A percentile compares a stretch with the other conserved stretches of the same genome.
phyloP scores from a whole-genome alignment of 371 early-diverging fungal species.

The Rhizopus stolonifer region DNA sequence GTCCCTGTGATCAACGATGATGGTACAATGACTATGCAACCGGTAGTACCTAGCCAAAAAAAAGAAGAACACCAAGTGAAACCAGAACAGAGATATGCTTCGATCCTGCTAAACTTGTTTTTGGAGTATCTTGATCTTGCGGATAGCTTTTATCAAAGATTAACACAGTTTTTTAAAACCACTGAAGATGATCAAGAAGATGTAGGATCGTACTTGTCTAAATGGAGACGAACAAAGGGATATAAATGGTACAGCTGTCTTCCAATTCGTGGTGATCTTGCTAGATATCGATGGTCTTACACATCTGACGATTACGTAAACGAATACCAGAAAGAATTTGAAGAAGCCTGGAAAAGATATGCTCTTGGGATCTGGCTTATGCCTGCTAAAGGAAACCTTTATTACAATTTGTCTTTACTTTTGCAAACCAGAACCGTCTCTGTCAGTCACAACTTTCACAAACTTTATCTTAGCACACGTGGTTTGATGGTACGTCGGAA shows the following conservation, averaged over 20 bases:
- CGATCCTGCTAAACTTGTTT: constrained; percentile 16
- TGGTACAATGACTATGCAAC: constrained; percentile 17
- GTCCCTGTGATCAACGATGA: constrained; percentile 15
- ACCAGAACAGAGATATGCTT: constrained; percentile 8
- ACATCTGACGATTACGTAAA: constrained; percentile 9
- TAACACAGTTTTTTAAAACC: constrained; percentile 35
- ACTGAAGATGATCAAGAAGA: constrained; percentile 16
- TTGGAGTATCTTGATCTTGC: constrained; percentile 34
- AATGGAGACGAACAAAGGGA: constrained; percentile 37
- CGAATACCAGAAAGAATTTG: constrained; percentile 24
- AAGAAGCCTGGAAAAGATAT: constrained; percentile 56
- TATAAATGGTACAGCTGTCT: constrained; percentile 58
- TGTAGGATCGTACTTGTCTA: constrained; percentile 21
- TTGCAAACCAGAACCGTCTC: constrained; percentile 11
- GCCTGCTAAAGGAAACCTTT: constrained; percentile 56
- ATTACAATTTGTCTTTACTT: constrained; percentile 41
- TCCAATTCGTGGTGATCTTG: constrained; percentile 57
- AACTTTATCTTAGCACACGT: constrained; percentile 42
- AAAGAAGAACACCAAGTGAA: not conserved
- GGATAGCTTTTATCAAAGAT: constrained; percentile 47
- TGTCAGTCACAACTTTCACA: constrained; percentile 30
- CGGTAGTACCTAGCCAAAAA: constrained; percentile 6
- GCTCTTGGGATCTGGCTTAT: constrained; percentile 57
- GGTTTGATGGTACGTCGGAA: constrained; percentile 52
- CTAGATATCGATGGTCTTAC: constrained; percentile 61